Percentiles rank a stretch among this genome's conserved stretches.
Evolutionary conservation across 2,329 filamentous ascomycete species (phyloP).

Genomic region (Fusarium fracticaudum): DNA sequence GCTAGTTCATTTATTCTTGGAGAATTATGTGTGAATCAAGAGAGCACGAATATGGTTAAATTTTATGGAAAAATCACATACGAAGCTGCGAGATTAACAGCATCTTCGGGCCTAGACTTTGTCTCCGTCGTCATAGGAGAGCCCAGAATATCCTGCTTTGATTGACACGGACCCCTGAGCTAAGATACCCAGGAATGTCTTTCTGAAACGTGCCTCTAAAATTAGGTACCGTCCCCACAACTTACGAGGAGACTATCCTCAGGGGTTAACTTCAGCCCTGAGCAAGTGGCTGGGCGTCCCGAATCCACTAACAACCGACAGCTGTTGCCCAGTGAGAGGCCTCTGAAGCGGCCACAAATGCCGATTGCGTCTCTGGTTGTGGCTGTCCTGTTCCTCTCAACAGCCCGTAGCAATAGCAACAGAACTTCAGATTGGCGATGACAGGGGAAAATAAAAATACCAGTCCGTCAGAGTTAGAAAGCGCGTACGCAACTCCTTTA

Average conservation of each 20-base stretch:
- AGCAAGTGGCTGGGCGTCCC: slow-evolving; percentile 13
- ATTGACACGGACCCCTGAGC: slow-evolving; percentile 19
- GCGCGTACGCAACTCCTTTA: background rate
- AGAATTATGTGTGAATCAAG: background rate
- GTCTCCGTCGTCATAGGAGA: background rate
- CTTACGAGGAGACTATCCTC: slow-evolving; percentile 22
- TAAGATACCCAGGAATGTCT: slow-evolving; percentile 7
- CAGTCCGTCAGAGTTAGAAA: background rate
- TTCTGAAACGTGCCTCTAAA: slow-evolving; percentile 37
- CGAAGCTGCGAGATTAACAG: background rate
- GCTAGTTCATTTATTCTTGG: background rate
- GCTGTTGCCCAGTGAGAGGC: slow-evolving; percentile 30
- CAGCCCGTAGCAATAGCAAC: background rate
- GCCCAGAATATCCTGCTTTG: background rate
- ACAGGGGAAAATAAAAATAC: slow-evolving; percentile 4
- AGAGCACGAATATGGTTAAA: background rate
- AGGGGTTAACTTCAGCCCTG: slow-evolving; percentile 20
- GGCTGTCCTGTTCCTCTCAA: slow-evolving; percentile 18
- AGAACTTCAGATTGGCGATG: slow-evolving; percentile 33
- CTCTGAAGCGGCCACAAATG: slow-evolving; percentile 28
- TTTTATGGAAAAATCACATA: background rate
- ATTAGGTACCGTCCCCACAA: slow-evolving; percentile 27
- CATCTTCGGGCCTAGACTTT: background rate
- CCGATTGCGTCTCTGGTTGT: slow-evolving; percentile 19
- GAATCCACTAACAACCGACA: slow-evolving; percentile 14